Evolutionary conservation across 441 rosid species (phyloP), one percentile per base, ranked within the genome.

Genomic region (Sinapis alba): DNA sequence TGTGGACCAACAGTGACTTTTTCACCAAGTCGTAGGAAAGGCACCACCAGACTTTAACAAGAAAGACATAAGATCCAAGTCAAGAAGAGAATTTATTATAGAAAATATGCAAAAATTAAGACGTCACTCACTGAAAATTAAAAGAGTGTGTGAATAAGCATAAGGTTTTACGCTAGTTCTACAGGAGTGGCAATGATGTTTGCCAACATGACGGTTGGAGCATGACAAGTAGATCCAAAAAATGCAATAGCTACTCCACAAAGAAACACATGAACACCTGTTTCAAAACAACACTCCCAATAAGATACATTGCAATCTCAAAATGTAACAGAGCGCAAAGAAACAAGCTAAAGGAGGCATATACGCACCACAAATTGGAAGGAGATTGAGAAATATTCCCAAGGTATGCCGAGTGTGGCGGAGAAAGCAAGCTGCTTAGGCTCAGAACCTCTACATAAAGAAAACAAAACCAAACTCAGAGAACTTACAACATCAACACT

Each of bases 21-120:
- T 83, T 95, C 99, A 32, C 98, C 99, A 36, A 95, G 83, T 67
- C 99, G 90, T 90, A 95, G 69, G 86, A 95, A 95, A 34, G 99
- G 99, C 72, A 95, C 88, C 56, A 95, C 81, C 36, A 95, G 89
- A 79, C 99, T 95, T 78, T 62, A 71, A n/a, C n/a, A n/a, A n/a
- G n/a, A n/a, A n/a, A n/a, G n/a, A n/a, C n/a, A n/a, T n/a, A n/a
- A n/a, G n/a, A n/a, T n/a, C n/a, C n/a, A n/a, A n/a, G n/a, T n/a
- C n/a, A n/a, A n/a, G 45, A 51, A 65, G 2, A 43, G 13, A 23
- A 23, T 58, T 19, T 11, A 69, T 5, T 1, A 47, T n/a, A 6
- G 13, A 27, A 36, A 50, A 34, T 7, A 30, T 20, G 54, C 47
- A 19, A 69, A 64, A 65, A 28, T 28, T 28, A 28, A 28, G 6